phyloP scores from a whole-genome alignment of 2,329 filamentous ascomycete genomes.

The Lachnellula cervina region DNA sequence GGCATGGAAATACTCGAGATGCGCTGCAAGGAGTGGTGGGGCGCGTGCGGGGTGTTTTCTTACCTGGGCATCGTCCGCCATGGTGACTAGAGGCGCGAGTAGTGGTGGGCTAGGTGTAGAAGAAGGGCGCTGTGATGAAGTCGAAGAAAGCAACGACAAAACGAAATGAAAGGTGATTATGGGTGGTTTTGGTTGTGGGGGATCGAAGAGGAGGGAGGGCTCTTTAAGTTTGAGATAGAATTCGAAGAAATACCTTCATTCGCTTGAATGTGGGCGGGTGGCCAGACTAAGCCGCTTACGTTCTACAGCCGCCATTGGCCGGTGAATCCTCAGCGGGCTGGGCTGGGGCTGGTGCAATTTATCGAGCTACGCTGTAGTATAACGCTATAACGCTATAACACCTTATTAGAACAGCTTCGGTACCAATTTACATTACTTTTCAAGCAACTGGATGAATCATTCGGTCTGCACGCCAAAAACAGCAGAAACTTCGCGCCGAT shows the following conservation, averaged over 20 bases:
- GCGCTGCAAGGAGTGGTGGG: slow-evolving; percentile 29
- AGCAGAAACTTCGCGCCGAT: neutral
- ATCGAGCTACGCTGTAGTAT: no score
- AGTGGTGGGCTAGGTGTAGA: slow-evolving; percentile 17
- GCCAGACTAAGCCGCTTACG: neutral
- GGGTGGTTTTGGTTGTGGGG: slow-evolving; percentile 6
- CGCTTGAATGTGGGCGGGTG: neutral
- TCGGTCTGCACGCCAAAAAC: neutral
- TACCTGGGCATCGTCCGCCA: slow-evolving; percentile 65
- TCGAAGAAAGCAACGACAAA: slow-evolving; percentile 22
- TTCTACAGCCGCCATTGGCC: neutral
- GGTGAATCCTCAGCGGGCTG: neutral
- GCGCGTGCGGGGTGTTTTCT: slow-evolving; percentile 30
- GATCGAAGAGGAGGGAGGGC: neutral
- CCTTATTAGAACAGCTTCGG: neutral
- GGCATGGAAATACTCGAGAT: slow-evolving; percentile 11
- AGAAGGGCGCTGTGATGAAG: slow-evolving; percentile 11
- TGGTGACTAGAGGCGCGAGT: slow-evolving; percentile 41
- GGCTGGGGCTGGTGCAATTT: neutral
- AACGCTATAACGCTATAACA: neutral
- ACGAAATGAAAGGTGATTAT: slow-evolving; percentile 17
- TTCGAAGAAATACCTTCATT: slow-evolving; percentile 7
- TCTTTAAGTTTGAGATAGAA: slow-evolving; percentile 2
- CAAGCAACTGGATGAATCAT: neutral
- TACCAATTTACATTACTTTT: no score